Base-by-base conservation (phyloP, 108 stramenopile species). In the Asterionellopsis glacialis region DNA sequence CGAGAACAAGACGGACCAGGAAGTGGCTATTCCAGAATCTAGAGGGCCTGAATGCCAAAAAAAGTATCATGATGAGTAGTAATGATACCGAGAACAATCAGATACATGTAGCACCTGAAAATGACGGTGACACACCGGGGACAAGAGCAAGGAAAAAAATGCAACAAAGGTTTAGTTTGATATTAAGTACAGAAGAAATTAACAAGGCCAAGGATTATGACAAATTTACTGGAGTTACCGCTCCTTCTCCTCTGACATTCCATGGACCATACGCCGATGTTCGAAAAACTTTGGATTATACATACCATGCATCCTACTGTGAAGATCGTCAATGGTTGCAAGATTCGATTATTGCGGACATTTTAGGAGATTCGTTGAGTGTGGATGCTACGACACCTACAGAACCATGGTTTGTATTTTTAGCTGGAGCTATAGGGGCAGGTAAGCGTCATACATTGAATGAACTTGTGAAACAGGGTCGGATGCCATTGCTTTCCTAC, bases 241-340 rank as follows among this genome's bases (percentile, higher is more conserved):
- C 33, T 33, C 2, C 33, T 33, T 33, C 33, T 33, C 33, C 33
- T 33, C 33, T 33, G 2, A 33, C 61, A 4, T 77, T 79, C 45
- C 72, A 58, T 53, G 94, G 94, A n/a, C 72, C 76, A 0, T 93
- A 77, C 57, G 57, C 72, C 12, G 68, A 70, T 28, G 68, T 91
- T 11, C 72, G 95, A 21, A 58, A 73, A 15, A 54, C 22, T 15
- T 27, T 54, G 25, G 52, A 54, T 54, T 54, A 54, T 12, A 51
- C 16, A 1, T 63, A 63, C 38, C 61, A 63, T 39, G 16, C 15
- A 27, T 70, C 76, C 57, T 96, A 94, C 71, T 65, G 65, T 21
- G 79, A 80, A 22, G 72, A 87, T 47, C 72, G 96, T 24, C 93
- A 95, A 67, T 74, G 79, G 76, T 75, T 95, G 9, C 96, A 96